These are phyloP conservation scores for Auriculariales sp. DNA, from an alignment of 768 basidiomycete species.

Conservation along the genomic window DNA sequence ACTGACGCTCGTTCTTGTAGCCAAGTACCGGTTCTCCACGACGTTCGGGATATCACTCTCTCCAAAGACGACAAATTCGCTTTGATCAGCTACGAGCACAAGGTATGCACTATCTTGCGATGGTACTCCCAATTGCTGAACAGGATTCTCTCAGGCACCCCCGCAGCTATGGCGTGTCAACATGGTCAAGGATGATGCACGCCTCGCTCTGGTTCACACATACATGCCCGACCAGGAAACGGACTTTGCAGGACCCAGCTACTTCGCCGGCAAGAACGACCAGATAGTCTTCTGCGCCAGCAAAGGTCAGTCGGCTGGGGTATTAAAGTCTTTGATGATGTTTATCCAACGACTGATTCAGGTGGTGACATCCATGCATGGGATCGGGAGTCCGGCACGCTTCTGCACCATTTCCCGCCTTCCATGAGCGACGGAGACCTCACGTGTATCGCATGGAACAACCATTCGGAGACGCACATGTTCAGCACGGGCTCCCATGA, in stretches of 20 bases:
- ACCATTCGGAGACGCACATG: slow-evolving; percentile 36
- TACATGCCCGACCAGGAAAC: slow-evolving; percentile 6
- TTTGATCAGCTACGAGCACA: slow-evolving; percentile 59
- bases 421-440: slow-evolving; percentile 47
- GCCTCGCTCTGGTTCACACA: slow-evolving; percentile 6
- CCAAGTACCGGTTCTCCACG: slow-evolving; percentile 57
- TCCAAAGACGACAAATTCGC: slow-evolving; percentile 45
- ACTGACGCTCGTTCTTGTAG: slow-evolving; percentile 19
- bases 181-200: slow-evolving; percentile 10
- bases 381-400: slow-evolving; percentile 65
- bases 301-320: slow-evolving; percentile 6
- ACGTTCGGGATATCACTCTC: slow-evolving; percentile 56
- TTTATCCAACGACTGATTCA: slow-evolving; percentile 16
- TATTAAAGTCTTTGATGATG: neutral
- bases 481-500: slow-evolving; percentile 69
- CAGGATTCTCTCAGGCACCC: slow-evolving; percentile 6
- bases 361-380: slow-evolving; percentile 77
- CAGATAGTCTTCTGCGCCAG: slow-evolving; percentile 10
- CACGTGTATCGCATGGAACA: slow-evolving; percentile 74
- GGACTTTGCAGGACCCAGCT: slow-evolving; percentile 10
- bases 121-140: neutral
- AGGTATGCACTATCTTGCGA: slow-evolving; percentile 26
- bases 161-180: slow-evolving; percentile 14
- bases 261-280: slow-evolving; percentile 10
- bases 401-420: slow-evolving; percentile 58